These are phyloP conservation scores for Globisporangium uncinulatum DNA, from an alignment of 352 stramenopile species.

Conservation along the genomic window DNA sequence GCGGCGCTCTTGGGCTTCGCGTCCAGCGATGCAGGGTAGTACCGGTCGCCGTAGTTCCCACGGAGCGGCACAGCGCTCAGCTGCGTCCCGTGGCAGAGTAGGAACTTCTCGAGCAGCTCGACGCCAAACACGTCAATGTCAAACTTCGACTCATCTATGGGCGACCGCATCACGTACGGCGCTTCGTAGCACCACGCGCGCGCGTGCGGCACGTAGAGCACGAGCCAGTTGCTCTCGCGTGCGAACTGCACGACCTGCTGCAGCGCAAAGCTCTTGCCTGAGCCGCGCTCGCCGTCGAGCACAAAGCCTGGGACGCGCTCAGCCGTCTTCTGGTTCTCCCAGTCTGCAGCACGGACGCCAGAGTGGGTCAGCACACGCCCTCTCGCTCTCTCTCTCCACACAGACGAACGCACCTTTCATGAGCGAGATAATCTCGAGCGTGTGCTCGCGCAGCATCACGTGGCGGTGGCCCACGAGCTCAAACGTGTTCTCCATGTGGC, in stretches of 20 bases:
- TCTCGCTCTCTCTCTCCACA: neutral
- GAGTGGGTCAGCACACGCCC: neutral
- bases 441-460: constrained; percentile 80
- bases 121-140: constrained; percentile 82
- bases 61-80: constrained; percentile 52
- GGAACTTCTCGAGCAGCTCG: constrained; percentile 73
- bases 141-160: constrained; percentile 73
- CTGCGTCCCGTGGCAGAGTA: constrained; percentile 73
- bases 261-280: constrained; percentile 78
- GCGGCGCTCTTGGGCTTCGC: constrained; percentile 65
- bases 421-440: constrained; percentile 59
- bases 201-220: constrained; percentile 75
- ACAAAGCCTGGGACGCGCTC: constrained; percentile 47
- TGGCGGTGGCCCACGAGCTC: constrained; percentile 79
- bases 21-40: constrained; percentile 68
- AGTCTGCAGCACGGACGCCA: constrained; percentile 30
- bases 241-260: constrained; percentile 87
- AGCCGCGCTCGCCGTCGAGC: constrained; percentile 78
- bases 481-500: constrained; percentile 73
- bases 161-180: constrained; percentile 83
- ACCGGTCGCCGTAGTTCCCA: constrained; percentile 68
- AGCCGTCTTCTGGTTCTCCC: constrained; percentile 39
- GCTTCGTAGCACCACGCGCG: constrained; percentile 75
- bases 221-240: constrained; percentile 80
- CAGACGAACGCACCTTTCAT: constrained; percentile 48